A percentile compares a stretch with the other conserved stretches of the same genome.
Evolutionary conservation across 2,329 filamentous ascomycete species (phyloP).

Genomic region (Alternaria ethzedia): DNA sequence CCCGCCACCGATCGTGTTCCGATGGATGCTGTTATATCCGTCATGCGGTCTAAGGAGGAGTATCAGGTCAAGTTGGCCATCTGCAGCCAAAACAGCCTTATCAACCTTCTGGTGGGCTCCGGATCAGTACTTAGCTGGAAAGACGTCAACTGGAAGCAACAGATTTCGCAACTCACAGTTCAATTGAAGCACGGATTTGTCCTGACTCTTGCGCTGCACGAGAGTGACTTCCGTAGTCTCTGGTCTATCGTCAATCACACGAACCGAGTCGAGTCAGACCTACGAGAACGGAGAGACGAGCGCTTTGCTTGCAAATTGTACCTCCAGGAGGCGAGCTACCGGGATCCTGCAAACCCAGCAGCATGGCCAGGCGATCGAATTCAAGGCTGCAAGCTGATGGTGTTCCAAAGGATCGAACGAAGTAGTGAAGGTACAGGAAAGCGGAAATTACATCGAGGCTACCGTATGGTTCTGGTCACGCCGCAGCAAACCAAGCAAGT

Average conservation of each 20-base stretch:
- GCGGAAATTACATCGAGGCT: constrained; percentile 77
- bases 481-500: constrained; percentile 78
- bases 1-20: constrained; percentile 68
- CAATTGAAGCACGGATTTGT: constrained; percentile 78
- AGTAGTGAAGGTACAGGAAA: constrained; percentile 75
- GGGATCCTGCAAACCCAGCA: constrained; percentile 73
- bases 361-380: constrained; percentile 79
- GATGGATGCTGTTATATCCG: constrained; percentile 77
- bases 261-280: constrained; percentile 72
- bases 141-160: constrained; percentile 79
- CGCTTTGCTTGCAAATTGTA: constrained; percentile 70
- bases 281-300: constrained; percentile 74
- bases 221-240: constrained; percentile 78
- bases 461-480: constrained; percentile 78
- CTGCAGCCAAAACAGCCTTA: constrained; percentile 77
- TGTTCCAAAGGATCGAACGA: constrained; percentile 75
- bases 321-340: constrained; percentile 79
- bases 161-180: constrained; percentile 69
- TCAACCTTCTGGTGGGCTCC: constrained; percentile 76
- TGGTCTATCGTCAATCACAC: constrained; percentile 89
- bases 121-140: constrained; percentile 76
- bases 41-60: constrained; percentile 73
- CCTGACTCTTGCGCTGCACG: constrained; percentile 72
- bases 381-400: constrained; percentile 70
- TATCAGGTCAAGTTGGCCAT: constrained; percentile 75